Conservation (phyloP, 2,329 filamentous ascomycete genomes). For the Colletotrichum gloeosporioides region DNA sequence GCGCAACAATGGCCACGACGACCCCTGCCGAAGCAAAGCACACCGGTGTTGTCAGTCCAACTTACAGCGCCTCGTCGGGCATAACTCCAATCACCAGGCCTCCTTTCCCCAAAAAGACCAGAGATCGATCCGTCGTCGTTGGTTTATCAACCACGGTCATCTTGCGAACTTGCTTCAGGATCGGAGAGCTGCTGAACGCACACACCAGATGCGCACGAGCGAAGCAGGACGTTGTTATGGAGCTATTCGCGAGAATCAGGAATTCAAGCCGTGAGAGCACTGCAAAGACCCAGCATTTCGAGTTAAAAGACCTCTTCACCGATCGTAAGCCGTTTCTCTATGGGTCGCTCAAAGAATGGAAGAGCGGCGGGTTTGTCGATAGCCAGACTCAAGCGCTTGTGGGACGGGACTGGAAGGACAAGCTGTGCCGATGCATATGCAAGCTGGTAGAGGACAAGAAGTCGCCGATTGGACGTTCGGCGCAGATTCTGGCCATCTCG, state of each 20-base stretch:
- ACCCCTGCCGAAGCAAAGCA: not conserved
- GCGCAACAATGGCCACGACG: not conserved
- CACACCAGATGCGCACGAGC: conserved; percentile 37
- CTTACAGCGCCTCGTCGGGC: not conserved
- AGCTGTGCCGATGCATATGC: conserved; percentile 20
- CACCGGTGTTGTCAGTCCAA: conserved; percentile 24
- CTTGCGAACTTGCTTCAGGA: conserved; percentile 67
- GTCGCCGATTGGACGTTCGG: not conserved
- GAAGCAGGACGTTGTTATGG: conserved; percentile 53
- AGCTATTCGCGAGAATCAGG: conserved; percentile 67
- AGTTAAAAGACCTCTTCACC: conserved; percentile 68
- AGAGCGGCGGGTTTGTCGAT: not conserved
- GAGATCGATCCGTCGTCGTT: conserved; percentile 58
- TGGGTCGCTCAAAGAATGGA: conserved; percentile 8
- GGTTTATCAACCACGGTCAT: conserved; percentile 52
- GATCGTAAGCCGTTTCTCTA: conserved; percentile 55
- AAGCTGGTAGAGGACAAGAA: not conserved
- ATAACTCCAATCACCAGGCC: conserved; percentile 53
- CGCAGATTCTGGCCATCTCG: conserved; percentile 11
- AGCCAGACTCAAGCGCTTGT: not conserved
- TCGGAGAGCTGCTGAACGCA: conserved; percentile 63
- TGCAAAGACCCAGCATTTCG: conserved; percentile 62
- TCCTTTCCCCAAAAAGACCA: conserved; percentile 53
- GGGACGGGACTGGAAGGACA: not conserved
- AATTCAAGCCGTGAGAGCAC: conserved; percentile 60